phyloP scores from a whole-genome alignment of 2,329 filamentous ascomycete species.

The Aspergillus spinulosporus region DNA sequence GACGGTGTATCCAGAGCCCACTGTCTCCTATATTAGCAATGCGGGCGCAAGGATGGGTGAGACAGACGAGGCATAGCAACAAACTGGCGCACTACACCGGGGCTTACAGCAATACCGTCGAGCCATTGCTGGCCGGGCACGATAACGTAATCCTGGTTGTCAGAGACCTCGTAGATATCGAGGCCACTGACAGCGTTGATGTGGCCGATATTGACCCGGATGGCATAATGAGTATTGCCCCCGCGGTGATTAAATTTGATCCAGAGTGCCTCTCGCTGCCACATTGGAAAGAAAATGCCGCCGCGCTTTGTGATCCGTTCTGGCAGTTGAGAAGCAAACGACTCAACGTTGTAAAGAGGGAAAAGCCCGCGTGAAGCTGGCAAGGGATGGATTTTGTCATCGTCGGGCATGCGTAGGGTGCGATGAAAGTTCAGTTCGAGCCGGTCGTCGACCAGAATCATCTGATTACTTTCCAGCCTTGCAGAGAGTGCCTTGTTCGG shows the following conservation, averaged over 20 bases:
- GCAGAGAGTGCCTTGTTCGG: background rate
- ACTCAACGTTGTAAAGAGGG: background rate
- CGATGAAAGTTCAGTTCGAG: background rate
- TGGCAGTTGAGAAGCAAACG: background rate
- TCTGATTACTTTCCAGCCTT: background rate
- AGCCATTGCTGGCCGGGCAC: slow-evolving; percentile 2
- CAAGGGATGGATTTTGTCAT: background rate
- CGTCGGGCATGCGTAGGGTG: slow-evolving; percentile 5
- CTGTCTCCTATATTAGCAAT: background rate
- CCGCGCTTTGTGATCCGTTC: background rate
- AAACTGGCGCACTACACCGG: slow-evolving; percentile 5
- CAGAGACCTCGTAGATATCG: background rate
- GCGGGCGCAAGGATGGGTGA: background rate
- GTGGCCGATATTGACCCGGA: background rate
- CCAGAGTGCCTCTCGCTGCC: slow-evolving; percentile 5
- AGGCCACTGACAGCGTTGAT: background rate
- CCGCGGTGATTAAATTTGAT: background rate
- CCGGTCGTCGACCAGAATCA: background rate
- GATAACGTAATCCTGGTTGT: slow-evolving; percentile 1
- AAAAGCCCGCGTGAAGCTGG: background rate
- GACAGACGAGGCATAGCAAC: background rate
- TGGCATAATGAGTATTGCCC: background rate
- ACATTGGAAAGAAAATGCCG: slow-evolving; percentile 4
- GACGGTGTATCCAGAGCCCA: background rate
- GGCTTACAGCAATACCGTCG: background rate